phyloP scores from a whole-genome alignment of 768 basidiomycete species.

The Suillus sp. region DNA sequence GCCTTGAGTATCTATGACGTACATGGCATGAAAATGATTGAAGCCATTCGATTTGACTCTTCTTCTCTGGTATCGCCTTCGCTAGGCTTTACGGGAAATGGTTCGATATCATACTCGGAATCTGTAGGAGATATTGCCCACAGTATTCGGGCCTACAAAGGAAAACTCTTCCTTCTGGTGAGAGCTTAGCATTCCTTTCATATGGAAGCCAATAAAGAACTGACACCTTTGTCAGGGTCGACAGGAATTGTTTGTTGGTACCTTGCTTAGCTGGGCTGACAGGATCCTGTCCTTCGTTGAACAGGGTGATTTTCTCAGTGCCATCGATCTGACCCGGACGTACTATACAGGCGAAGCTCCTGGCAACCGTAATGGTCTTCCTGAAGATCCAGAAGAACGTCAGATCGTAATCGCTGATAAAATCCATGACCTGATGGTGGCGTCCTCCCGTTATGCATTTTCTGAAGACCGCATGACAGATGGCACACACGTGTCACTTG shows the following conservation, averaged over 20 bases:
- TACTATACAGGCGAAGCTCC: constrained; percentile 81
- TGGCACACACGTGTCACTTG: constrained; percentile 75
- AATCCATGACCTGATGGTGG: constrained; percentile 80
- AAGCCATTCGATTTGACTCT: constrained; percentile 60
- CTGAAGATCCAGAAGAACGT: constrained; percentile 60
- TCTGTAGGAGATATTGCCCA: constrained; percentile 59
- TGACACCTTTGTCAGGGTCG: constrained; percentile 49
- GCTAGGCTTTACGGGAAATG: constrained; percentile 47
- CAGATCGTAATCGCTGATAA: constrained; percentile 70
- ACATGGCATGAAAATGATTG: constrained; percentile 55
- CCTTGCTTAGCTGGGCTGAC: constrained; percentile 93
- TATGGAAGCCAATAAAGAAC: background rate
- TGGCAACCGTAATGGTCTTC: constrained; percentile 89
- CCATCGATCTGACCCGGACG: constrained; percentile 81
- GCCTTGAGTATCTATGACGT: constrained; percentile 74
- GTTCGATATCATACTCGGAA: constrained; percentile 49
- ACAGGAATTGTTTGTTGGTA: constrained; percentile 75
- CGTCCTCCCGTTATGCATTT: constrained; percentile 88
- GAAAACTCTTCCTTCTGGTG: constrained; percentile 89
- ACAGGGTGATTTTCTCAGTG: constrained; percentile 84
- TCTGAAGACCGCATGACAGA: constrained; percentile 95
- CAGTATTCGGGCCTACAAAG: constrained; percentile 82
- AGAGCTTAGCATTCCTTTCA: constrained; percentile 31
- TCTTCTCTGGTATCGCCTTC: constrained; percentile 58
- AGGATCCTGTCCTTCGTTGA: constrained; percentile 82